A percentile compares a stretch with the other conserved stretches of the same genome.
These are phyloP conservation scores for Pleurozium schreberi DNA, from an alignment of 225 moss, liverwort and hornwort species.

Conservation along the genomic window DNA sequence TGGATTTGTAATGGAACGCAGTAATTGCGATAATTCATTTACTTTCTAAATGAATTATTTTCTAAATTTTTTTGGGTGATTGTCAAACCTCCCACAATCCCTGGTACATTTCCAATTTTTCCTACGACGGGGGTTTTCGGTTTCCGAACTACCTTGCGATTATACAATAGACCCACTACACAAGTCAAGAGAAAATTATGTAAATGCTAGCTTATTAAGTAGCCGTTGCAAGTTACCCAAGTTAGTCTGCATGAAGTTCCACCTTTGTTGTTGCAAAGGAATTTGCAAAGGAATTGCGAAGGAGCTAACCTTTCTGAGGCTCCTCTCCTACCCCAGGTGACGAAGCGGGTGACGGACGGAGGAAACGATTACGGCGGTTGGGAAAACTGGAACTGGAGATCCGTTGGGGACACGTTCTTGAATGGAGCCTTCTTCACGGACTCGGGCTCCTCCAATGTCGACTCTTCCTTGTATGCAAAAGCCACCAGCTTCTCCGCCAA, in stretches of 20 bases:
- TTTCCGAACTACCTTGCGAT: background rate
- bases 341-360: conserved; percentile 45
- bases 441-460: conserved; percentile 29
- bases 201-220: no score
- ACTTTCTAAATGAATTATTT: background rate
- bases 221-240: background rate
- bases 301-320: no score
- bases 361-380: conserved; percentile 39
- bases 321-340: background rate
- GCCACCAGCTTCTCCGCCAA: conserved; percentile 47
- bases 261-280: background rate
- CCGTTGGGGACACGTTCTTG: conserved; percentile 25
- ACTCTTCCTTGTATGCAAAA: conserved; percentile 31
- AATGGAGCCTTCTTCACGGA: conserved; percentile 49
- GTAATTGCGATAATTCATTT: background rate
- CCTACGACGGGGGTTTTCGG: background rate
- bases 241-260: background rate
- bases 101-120: background rate
- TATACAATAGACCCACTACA: background rate
- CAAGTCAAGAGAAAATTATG: no score
- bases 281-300: no score
- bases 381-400: conserved; percentile 53
- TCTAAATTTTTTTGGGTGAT: background rate
- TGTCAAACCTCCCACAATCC: background rate
- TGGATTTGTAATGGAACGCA: background rate